Evolutionary conservation across 176 grass and related monocot species (phyloP).

Genomic region (Saccharum officinarum): DNA sequence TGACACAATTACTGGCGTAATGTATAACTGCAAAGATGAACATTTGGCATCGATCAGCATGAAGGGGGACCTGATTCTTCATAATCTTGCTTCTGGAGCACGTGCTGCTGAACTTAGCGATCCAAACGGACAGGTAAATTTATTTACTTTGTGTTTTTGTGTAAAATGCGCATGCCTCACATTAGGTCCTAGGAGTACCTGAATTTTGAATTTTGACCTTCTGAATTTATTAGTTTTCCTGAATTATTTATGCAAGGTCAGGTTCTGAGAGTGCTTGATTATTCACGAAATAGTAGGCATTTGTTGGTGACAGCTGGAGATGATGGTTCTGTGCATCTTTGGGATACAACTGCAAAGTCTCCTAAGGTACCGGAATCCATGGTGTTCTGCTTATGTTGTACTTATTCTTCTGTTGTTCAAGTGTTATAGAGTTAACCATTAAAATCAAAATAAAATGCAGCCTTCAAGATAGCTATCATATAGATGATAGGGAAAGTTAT

Average conservation of each 20-base stretch:
- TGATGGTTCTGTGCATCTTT: slow-evolving; percentile 97
- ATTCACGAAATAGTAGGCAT: slow-evolving; percentile 88
- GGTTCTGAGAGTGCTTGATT: slow-evolving; percentile 96
- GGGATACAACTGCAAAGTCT: slow-evolving; percentile 89
- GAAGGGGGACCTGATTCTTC: slow-evolving; percentile 98
- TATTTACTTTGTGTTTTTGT: slow-evolving; percentile 19
- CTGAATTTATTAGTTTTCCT: slow-evolving; percentile 31
- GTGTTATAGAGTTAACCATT: slow-evolving; percentile 6
- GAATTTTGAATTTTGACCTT: slow-evolving; percentile 23
- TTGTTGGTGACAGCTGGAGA: slow-evolving; percentile 89
- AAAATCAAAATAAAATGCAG: slow-evolving; percentile 11
- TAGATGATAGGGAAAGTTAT: slow-evolving; percentile 21
- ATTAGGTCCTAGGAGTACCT: slow-evolving; percentile 7
- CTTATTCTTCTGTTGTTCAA: slow-evolving; percentile 18
- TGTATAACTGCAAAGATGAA: slow-evolving; percentile 98
- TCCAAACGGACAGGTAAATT: slow-evolving; percentile 90
- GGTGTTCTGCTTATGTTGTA: not conserved
- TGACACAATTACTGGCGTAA: slow-evolving; percentile 89
- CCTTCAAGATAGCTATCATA: not conserved
- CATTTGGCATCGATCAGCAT: slow-evolving; percentile 95
- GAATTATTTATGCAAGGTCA: slow-evolving; percentile 52
- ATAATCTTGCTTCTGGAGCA: slow-evolving; percentile 97
- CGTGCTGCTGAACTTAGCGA: slow-evolving; percentile 92
- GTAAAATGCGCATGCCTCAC: not conserved
- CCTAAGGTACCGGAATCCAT: slow-evolving; percentile 71